These are phyloP conservation scores for Trametes coccinea DNA, from an alignment of 768 basidiomycete genomes.

Conservation along the genomic window DNA sequence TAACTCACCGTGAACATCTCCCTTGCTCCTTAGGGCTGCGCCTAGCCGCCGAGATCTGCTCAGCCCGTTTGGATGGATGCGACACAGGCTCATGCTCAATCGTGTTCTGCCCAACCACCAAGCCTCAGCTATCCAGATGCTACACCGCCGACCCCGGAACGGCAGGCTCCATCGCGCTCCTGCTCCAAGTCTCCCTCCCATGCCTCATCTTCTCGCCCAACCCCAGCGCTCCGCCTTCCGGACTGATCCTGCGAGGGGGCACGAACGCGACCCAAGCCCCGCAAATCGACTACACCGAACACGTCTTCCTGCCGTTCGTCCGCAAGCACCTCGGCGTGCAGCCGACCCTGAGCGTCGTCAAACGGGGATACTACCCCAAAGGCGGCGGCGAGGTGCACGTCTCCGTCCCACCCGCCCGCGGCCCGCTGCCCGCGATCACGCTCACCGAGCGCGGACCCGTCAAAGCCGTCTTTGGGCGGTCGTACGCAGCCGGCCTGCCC, in stretches of 20 bases:
- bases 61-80: slow-evolving; percentile 56
- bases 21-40: slow-evolving; percentile 50
- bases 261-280: slow-evolving; percentile 74
- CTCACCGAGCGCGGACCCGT: slow-evolving; percentile 61
- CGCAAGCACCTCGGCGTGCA: slow-evolving; percentile 50
- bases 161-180: slow-evolving; percentile 69
- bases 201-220: slow-evolving; percentile 57
- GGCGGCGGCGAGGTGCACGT: slow-evolving; percentile 67
- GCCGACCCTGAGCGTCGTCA: slow-evolving; percentile 47
- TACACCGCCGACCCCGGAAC: slow-evolving; percentile 53
- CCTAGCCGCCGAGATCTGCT: slow-evolving; percentile 62
- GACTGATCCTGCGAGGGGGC: slow-evolving; percentile 62
- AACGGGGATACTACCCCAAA: slow-evolving; percentile 71
- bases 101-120: slow-evolving; percentile 54
- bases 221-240: slow-evolving; percentile 36
- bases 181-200: slow-evolving; percentile 72
- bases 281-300: slow-evolving; percentile 68
- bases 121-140: slow-evolving; percentile 39
- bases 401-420: slow-evolving; percentile 35
- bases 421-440: slow-evolving; percentile 46
- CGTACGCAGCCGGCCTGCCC: slow-evolving; percentile 72
- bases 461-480: slow-evolving; percentile 50
- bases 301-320: slow-evolving; percentile 71
- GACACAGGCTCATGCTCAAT: slow-evolving; percentile 51
- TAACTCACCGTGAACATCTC: neutral